Evolutionary conservation across 176 grass and related monocot species (phyloP), one percentile per base, ranked within the genome.

Genomic region (Secale cereale): DNA sequence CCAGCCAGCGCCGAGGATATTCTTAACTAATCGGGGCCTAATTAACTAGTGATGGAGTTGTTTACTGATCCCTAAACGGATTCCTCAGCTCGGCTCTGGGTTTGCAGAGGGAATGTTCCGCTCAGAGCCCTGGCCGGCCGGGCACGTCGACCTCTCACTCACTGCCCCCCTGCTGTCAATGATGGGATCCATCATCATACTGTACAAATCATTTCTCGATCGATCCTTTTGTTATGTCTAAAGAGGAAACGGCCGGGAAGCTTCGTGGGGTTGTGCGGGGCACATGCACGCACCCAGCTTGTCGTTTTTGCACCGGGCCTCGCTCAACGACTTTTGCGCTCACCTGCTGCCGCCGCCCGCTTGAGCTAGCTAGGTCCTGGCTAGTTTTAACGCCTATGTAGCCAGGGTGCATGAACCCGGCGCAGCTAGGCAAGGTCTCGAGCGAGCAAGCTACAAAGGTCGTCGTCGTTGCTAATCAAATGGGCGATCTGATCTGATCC

Each of bases 51-150:
- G 8, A 54, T 10, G 1, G 69, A 79, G 33, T 87, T 79, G 88
- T 90, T 87, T 84, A 76, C 85, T 41, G 77, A 87, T 87, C 89
- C 81, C 89, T 52, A 87, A 81, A 81, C 76, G 60, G 85, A 87
- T 87, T 64, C 81, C 70, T 87, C 61, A 81, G 61, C 32, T n/a
- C n/a, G n/a, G n/a, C n/a, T n/a, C n/a, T n/a, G 72, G 25, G 65
- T 67, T 43, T 79, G 76, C 89, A 87, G 89, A 85, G 85, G 85
- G 89, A 91, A 91, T 91, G 89, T 91, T 91, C 81, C 35, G 70
- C 83, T 76, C 76, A 19, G 52, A 56, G 64, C 2, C 28, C 22
- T n/a, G 39, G 39, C 62, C 60, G 10, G 36, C 76, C 7, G 70
- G 43, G 67, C 85, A 83, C 74, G 80, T 48, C 6, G 60, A 33